These are phyloP conservation scores for Linanthus parryae DNA, from an alignment of 148 eudicot species.

Conservation along the genomic window DNA sequence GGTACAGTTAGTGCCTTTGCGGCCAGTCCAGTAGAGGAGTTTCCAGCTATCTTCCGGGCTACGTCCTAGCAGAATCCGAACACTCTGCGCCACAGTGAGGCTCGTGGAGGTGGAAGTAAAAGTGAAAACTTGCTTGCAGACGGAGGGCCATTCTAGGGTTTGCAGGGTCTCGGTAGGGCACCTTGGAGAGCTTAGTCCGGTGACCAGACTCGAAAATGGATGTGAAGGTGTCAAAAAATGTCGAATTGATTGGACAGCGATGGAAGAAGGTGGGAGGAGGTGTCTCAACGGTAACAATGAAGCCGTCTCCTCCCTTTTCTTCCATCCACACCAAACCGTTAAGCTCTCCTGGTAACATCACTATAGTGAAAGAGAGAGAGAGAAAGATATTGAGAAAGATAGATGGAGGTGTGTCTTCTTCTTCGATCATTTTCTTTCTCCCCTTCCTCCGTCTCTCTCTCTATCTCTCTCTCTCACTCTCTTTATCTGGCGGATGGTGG, in stretches of 20 bases:
- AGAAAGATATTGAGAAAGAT: too few species aligned
- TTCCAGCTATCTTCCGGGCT: constrained; percentile 42
- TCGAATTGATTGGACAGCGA: constrained; percentile 6
- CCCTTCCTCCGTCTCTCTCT: too few species aligned
- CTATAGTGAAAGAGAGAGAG: too few species aligned
- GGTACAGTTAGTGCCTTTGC: constrained; percentile 46
- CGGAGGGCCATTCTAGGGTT: constrained; percentile 77
- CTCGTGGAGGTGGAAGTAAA: constrained; percentile 89
- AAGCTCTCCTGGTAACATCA: too few species aligned
- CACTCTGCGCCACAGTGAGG: constrained; percentile 28
- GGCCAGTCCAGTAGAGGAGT: constrained; percentile 73
- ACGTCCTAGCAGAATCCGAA: constrained; percentile 45
- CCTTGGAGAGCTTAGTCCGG: constrained; percentile 24
- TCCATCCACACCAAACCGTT: too few species aligned
- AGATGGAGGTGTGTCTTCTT: too few species aligned
- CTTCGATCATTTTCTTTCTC: too few species aligned
- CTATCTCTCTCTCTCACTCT: too few species aligned
- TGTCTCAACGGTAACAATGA: constrained; percentile 11
- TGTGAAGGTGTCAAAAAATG: too few species aligned
- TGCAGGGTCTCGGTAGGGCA: constrained; percentile 66
- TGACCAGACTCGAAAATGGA: constrained; percentile 19
- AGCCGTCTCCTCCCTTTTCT: too few species aligned
- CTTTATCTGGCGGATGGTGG: too few species aligned
- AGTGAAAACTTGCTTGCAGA: constrained; percentile 61
- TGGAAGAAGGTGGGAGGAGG: constrained; percentile 12